Conservation (phyloP, 2,329 filamentous ascomycete genomes). For the Clonostachys rosea region DNA sequence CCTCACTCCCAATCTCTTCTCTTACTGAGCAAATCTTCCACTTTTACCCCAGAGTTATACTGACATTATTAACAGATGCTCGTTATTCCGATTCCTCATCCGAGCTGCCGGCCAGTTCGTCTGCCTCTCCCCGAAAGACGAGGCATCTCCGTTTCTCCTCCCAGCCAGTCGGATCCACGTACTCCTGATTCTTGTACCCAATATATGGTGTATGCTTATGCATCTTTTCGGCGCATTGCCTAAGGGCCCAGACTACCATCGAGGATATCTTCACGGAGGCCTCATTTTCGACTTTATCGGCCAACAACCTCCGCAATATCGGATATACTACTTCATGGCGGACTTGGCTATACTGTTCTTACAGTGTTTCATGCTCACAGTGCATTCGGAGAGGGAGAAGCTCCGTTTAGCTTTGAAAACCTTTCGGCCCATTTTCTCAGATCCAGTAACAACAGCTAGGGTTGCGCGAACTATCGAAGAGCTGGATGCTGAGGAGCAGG, state of each 20-base stretch:
- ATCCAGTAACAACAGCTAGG: conserved; percentile 15
- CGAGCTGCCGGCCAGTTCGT: conserved; percentile 56
- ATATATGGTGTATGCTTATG: conserved; percentile 54
- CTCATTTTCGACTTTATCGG: conserved; percentile 65
- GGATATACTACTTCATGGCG: conserved; percentile 46
- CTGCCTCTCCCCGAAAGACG: conserved; percentile 60
- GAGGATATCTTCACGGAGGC: conserved; percentile 64
- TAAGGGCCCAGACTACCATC: conserved; percentile 52
- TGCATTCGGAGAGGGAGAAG: conserved; percentile 56
- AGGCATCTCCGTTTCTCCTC: conserved; percentile 48
- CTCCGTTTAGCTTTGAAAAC: conserved; percentile 43
- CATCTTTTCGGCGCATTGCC: conserved; percentile 53
- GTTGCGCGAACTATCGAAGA: conserved; percentile 35
- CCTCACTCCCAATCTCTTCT: background rate
- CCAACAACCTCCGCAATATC: conserved; percentile 56
- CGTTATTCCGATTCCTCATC: conserved; percentile 57
- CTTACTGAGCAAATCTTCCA: background rate
- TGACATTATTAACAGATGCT: conserved; percentile 42
- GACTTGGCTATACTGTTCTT: conserved; percentile 52
- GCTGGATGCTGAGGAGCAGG: conserved; percentile 52
- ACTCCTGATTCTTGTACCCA: conserved; percentile 52
- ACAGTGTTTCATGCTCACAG: conserved; percentile 60
- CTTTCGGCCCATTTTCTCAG: conserved; percentile 23
- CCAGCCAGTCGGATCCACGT: conserved; percentile 54
- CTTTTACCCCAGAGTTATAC: no score